Conservation (phyloP, 2,329 filamentous ascomycete genomes). For the Phaeosphaeriaceae sp. region DNA sequence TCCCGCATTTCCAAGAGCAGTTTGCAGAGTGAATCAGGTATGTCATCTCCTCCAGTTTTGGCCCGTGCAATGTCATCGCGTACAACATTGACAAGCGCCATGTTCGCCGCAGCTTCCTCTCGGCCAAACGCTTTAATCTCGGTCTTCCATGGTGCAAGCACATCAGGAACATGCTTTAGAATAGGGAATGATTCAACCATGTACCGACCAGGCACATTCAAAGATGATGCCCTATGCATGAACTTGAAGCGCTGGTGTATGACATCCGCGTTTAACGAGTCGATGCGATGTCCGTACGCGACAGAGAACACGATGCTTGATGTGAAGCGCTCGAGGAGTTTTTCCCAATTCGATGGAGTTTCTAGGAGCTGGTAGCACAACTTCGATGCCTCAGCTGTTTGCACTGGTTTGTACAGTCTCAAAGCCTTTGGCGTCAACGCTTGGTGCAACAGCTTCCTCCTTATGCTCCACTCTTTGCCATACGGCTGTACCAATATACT, state of each 20-base stretch:
- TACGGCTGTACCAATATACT: slow-evolving; percentile 58
- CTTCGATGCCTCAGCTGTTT: slow-evolving; percentile 58
- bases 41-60: slow-evolving; percentile 37
- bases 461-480: slow-evolving; percentile 54
- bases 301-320: slow-evolving; percentile 59
- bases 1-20: slow-evolving; percentile 52
- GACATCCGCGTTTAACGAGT: slow-evolving; percentile 55
- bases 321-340: slow-evolving; percentile 57
- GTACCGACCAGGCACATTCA: slow-evolving; percentile 56
- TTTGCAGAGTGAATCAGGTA: slow-evolving; percentile 54
- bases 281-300: slow-evolving; percentile 59
- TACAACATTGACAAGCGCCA: slow-evolving; percentile 52
- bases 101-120: slow-evolving; percentile 50
- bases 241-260: slow-evolving; percentile 56
- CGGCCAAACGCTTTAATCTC: slow-evolving; percentile 50
- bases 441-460: slow-evolving; percentile 48
- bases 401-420: slow-evolving; percentile 55
- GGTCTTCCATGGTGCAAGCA: slow-evolving; percentile 57
- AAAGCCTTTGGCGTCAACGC: slow-evolving; percentile 55
- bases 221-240: slow-evolving; percentile 56
- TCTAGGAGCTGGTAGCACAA: slow-evolving; percentile 52
- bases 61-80: slow-evolving; percentile 48
- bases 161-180: slow-evolving; percentile 53
- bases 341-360: slow-evolving; percentile 52
- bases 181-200: slow-evolving; percentile 56